Evolutionary conservation across 2,329 filamentous ascomycete species (phyloP), one percentile per base, ranked within the genome.

Genomic region (Fusarium clavum): DNA sequence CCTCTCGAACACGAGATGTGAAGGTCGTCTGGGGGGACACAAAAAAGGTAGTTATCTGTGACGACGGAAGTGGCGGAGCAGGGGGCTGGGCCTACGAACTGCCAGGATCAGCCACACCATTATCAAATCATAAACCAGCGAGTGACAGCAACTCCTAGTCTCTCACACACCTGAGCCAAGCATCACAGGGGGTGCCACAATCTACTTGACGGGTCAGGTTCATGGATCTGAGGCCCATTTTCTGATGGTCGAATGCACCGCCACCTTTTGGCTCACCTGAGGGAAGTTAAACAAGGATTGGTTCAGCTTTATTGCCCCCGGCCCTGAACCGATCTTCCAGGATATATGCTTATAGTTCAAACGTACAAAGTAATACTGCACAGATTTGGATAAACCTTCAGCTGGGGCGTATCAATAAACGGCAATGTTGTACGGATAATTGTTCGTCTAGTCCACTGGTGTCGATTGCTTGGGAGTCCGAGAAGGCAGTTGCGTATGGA

Each of bases 21-120:
- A 44, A 44, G 67, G 60, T 56, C 46, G 49, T 45, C 46, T 48
- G 48, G 54, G 41, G 27, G 24, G 51, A 41, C 32, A 69, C 65
- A 57, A 41, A 51, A 53, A 51, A 67, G 48, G 29, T 34, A 65
- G 53, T 25, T 40, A 55, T 56, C 41, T 63, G 43, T 67, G 55
- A 63, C 58, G 55, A 70, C 63, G 67, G 53, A 57, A 49, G 68
- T 71, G 68, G 68, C 68, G 68, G 68, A 71, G 68, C 45, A 65
- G 45, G 52, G 52, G 59, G 51, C 54, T 71, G 47, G 62, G 45
- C 47, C 54, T 65, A 52, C 41, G 54, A 56, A n/a, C 44, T 54
- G 51, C 64, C 64, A 68, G 67, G 67, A 64, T 71, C 67, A 70
- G 67, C 67, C 67, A 70, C 68, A 70, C 67, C 67, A 70, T 54